A percentile compares a stretch with the other conserved stretches of the same genome.
Conservation (phyloP, 768 basidiomycete species). For the Roridomyces roridus region DNA sequence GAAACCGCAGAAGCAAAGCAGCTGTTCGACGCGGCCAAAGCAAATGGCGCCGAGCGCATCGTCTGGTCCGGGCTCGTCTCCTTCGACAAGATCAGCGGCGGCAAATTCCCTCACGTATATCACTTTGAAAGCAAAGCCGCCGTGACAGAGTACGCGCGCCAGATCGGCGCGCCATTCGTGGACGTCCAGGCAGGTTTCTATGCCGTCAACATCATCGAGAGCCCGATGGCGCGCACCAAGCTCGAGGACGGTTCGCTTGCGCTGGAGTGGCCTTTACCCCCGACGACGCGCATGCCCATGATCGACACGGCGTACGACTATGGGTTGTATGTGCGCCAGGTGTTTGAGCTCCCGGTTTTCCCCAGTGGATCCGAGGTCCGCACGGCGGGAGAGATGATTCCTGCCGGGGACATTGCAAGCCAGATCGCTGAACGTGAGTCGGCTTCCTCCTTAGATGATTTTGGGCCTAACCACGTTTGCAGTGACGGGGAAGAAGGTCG, state of each 20-base stretch:
- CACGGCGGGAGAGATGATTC: no score
- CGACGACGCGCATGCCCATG: neutral
- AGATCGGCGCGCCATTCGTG: no score
- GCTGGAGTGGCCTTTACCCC: neutral
- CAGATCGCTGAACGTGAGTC: no score
- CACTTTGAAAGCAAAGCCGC: slow-evolving; percentile 15
- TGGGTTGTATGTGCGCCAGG: no score
- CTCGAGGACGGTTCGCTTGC: neutral
- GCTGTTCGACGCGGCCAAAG: slow-evolving; percentile 16
- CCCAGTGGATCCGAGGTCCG: no score
- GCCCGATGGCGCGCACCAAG: neutral
- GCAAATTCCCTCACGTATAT: slow-evolving; percentile 7
- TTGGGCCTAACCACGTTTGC: no score
- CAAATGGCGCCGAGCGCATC: neutral
- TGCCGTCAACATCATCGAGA: neutral
- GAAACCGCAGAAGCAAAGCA: no score
- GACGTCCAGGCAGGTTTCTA: slow-evolving; percentile 6
- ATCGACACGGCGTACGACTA: slow-evolving; percentile 4
- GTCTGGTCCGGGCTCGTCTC: slow-evolving; percentile 11
- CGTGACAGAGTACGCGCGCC: no score
- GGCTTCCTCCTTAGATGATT: no score
- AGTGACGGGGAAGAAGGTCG: neutral
- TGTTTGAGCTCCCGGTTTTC: no score
- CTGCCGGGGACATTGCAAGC: no score
- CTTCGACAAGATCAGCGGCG: slow-evolving; percentile 1